These are phyloP conservation scores for Aegilops bicornis DNA, from an alignment of 176 grass and related monocot genomes.

Conservation along the genomic window DNA sequence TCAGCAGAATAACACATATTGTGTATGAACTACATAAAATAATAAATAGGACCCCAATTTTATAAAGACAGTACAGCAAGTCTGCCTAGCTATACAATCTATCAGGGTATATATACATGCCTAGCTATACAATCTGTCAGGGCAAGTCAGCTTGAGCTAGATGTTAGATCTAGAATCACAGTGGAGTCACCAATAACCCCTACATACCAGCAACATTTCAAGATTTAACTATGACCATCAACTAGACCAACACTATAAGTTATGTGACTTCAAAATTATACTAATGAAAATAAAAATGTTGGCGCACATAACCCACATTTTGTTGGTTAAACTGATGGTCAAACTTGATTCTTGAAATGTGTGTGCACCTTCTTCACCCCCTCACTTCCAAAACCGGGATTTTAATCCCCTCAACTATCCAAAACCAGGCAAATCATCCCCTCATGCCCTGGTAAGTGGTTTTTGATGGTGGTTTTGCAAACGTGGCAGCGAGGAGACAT, in stretches of 20 bases:
- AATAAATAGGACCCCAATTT: neutral
- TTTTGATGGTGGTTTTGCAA: no score
- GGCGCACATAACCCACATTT: neutral
- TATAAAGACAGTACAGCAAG: neutral
- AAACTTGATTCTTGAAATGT: neutral
- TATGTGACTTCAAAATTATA: neutral
- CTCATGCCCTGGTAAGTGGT: no score
- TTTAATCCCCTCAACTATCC: no score
- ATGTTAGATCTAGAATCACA: constrained; percentile 1
- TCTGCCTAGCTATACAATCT: neutral
- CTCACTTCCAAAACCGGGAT: no score
- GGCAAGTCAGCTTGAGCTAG: neutral
- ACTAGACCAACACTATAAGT: neutral
- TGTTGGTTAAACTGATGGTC: neutral
- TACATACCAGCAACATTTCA: neutral
- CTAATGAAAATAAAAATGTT: neutral
- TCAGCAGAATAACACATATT: neutral
- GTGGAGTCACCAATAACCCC: neutral
- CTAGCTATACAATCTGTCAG: neutral
- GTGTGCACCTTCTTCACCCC: neutral
- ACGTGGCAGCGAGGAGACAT: no score
- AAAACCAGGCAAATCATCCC: no score
- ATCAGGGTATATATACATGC: neutral
- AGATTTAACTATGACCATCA: neutral
- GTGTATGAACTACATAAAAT: neutral